Evolutionary conservation across 805 yeast genomes (phyloP), one percentile per base, ranked within the genome.

Genomic region (Pichia heedii): DNA sequence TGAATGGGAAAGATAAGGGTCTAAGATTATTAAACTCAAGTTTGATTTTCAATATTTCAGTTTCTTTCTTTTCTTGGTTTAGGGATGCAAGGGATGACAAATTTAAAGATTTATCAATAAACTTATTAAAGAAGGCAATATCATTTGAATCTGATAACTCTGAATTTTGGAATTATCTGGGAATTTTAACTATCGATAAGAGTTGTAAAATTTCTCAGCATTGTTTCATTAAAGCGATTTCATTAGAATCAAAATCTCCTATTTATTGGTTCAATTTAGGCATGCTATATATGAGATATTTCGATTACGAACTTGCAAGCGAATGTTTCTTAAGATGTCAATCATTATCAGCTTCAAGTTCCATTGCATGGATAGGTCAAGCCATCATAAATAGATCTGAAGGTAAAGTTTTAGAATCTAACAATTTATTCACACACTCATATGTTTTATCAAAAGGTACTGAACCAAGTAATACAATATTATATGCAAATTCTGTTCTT

Each of bases 191-290:
- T 8, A 70, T 80, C 43, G 64, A 76, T 3, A 61, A 69, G 4
- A 83, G 78, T 50, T 80, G 90, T 0, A 72, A 74, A 39, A 83
- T 86, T 7, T 70, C 97, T 0, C 99, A 93, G 62, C 99, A 93
- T 63, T 87, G 96, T 59, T 86, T 84, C 54, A 84, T 93, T 53
- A 82, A 85, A 49, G 89, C 97, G 0, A 64, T 80, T 2, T 70
- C 84, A 0, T 62, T 88, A 33, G 81, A 84, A 39, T 75, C 84
- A 7, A 75, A 76, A 42, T 84, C 84, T 44, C 74, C 81, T 4
- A 65, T 65, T 16, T 73, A 80, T 5, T 93, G 97, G 96, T 72
- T 80, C 15, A 85, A 86, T 52, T 65, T 93, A 45, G 96, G 95
- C 0, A 73, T 84, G 7, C 66, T 93, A 30, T 89, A 84, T 51